These are phyloP conservation scores for Fusarium metavorans DNA, from an alignment of 2,329 filamentous ascomycete genomes.

Conservation along the genomic window DNA sequence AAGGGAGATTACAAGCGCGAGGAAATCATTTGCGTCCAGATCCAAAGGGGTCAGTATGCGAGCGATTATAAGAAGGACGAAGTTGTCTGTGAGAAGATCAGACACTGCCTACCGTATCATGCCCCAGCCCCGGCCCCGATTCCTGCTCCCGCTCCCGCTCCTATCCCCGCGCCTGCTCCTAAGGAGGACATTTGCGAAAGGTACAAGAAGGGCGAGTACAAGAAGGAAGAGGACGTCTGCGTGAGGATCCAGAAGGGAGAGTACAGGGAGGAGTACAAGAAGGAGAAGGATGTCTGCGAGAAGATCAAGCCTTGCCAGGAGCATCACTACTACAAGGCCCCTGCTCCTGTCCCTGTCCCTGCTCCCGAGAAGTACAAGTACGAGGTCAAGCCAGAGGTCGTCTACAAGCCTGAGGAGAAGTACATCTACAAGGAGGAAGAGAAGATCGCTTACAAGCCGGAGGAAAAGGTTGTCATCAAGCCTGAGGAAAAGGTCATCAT, in stretches of 20 bases:
- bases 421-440: not conserved
- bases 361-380: not conserved
- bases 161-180: not conserved
- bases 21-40: not conserved
- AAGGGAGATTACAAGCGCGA: not conserved
- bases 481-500: not conserved
- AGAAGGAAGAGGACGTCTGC: not conserved
- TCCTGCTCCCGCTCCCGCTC: not conserved
- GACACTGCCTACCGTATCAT: not conserved
- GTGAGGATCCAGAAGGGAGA: not conserved
- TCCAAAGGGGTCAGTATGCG: not conserved
- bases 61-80: not conserved
- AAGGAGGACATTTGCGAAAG: not conserved
- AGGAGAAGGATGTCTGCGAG: not conserved
- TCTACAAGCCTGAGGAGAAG: not conserved
- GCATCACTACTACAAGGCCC: not conserved
- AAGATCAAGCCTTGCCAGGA: not conserved
- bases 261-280: not conserved
- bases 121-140: not conserved
- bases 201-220: not conserved
- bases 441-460: not conserved
- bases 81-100: not conserved
- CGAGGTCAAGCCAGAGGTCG: not conserved
- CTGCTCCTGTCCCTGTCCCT: constrained; percentile 7
- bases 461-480: not conserved